Conservation (phyloP, 305 asterid species). For the Fraxinus ornus region DNA sequence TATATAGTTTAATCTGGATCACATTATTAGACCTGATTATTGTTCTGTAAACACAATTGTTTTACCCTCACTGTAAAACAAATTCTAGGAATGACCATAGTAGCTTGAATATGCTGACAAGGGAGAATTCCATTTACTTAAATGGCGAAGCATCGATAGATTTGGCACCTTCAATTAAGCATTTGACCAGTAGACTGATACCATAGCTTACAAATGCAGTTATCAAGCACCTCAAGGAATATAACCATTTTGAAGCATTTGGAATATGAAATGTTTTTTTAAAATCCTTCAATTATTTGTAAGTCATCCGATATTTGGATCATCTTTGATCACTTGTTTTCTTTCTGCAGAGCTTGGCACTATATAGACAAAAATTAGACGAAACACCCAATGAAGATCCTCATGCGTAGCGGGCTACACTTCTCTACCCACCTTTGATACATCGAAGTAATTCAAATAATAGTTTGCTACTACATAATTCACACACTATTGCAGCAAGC, state of each 20-base stretch:
- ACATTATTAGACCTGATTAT: neutral
- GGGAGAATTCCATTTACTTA: neutral
- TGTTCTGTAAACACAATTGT: neutral
- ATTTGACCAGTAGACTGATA: neutral
- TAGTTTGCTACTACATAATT: neutral
- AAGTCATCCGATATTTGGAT: neutral
- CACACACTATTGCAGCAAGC: neutral
- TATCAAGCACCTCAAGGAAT: neutral
- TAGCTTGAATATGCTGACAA: neutral
- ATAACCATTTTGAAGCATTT: neutral
- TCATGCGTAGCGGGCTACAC: neutral
- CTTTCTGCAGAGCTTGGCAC: slow-evolving; percentile 57
- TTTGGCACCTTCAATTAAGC: neutral
- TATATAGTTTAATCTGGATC: neutral
- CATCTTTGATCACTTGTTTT: slow-evolving; percentile 3
- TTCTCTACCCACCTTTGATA: neutral
- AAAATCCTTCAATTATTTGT: neutral
- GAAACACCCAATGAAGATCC: slow-evolving; percentile 21
- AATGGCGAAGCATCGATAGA: neutral
- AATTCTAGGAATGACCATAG: neutral
- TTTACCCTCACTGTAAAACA: neutral
- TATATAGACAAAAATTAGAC: slow-evolving; percentile 45
- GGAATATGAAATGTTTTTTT: neutral
- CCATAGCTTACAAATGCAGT: neutral
- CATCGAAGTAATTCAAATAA: neutral